Evolutionary conservation across 495 filamentous ascomycete genomes (phyloP).

Genomic region (Trypethelium eluteriae): DNA sequence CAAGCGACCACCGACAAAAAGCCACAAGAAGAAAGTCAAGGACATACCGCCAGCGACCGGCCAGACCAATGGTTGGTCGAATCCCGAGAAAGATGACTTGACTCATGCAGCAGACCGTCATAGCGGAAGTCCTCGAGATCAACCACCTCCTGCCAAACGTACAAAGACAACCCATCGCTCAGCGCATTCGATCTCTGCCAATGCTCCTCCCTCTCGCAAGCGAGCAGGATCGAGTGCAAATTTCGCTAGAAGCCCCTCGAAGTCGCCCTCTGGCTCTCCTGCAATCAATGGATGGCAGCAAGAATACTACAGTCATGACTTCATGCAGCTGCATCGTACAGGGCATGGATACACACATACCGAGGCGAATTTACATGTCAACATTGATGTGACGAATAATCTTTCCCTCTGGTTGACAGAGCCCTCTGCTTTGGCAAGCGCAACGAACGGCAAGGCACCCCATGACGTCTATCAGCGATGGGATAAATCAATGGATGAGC

Average conservation of each 20-base stretch:
- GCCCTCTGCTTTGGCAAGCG: slow-evolving; percentile 43
- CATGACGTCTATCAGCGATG: slow-evolving; percentile 50
- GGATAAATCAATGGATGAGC: slow-evolving; percentile 48
- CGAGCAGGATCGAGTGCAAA: slow-evolving; percentile 40
- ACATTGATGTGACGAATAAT: slow-evolving; percentile 56
- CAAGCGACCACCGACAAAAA: slow-evolving; percentile 39
- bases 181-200: slow-evolving; percentile 56
- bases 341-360: slow-evolving; percentile 49
- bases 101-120: slow-evolving; percentile 33
- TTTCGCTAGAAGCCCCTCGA: slow-evolving; percentile 48
- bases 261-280: slow-evolving; percentile 35
- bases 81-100: slow-evolving; percentile 33
- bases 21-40: slow-evolving; percentile 55
- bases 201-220: slow-evolving; percentile 40
- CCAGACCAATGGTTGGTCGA: slow-evolving; percentile 38
- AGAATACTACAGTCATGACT: slow-evolving; percentile 63
- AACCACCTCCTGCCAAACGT: slow-evolving; percentile 57
- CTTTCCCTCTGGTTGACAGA: slow-evolving; percentile 68
- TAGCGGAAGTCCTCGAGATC: slow-evolving; percentile 52
- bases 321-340: slow-evolving; percentile 61
- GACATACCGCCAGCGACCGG: slow-evolving; percentile 45
- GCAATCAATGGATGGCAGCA: slow-evolving; percentile 46
- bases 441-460: slow-evolving; percentile 29
- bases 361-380: slow-evolving; percentile 59
- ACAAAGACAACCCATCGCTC: slow-evolving; percentile 67